These are phyloP conservation scores for Ascochyta fabae DNA, from an alignment of 2,329 filamentous ascomycete genomes.

Conservation along the genomic window DNA sequence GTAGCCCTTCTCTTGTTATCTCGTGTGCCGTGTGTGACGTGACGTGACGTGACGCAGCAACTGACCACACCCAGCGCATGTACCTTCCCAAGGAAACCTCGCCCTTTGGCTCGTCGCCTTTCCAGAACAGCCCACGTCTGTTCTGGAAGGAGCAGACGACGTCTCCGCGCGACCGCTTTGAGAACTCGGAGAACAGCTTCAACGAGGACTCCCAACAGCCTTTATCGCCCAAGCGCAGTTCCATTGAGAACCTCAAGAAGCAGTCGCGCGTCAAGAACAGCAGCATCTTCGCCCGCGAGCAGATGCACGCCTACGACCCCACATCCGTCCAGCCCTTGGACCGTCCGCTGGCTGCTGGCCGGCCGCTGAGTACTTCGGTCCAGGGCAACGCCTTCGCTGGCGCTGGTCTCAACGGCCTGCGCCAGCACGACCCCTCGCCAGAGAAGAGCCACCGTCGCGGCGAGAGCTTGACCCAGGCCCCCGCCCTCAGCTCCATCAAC, in stretches of 20 bases:
- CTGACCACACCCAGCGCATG: constrained; percentile 64
- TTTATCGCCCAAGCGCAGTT: constrained; percentile 78
- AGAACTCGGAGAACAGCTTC: constrained; percentile 66
- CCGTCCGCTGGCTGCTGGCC: constrained; percentile 73
- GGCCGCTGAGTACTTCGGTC: constrained; percentile 64
- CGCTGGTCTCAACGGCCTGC: constrained; percentile 58
- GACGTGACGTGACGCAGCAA: background rate
- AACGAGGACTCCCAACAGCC: constrained; percentile 66
- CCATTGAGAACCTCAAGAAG: constrained; percentile 93
- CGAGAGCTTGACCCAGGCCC: constrained; percentile 68
- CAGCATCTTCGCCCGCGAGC: constrained; percentile 92
- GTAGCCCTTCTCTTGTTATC: constrained; percentile 52
- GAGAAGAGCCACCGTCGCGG: constrained; percentile 48
- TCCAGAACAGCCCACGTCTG: constrained; percentile 75
- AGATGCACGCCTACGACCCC: constrained; percentile 91
- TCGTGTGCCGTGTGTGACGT: background rate
- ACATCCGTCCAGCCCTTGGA: constrained; percentile 78
- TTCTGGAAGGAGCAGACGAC: constrained; percentile 84
- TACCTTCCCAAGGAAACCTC: constrained; percentile 75
- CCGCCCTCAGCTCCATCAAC: constrained; percentile 64
- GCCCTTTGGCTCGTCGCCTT: constrained; percentile 84
- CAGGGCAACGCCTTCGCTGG: constrained; percentile 75
- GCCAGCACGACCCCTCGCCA: constrained; percentile 36
- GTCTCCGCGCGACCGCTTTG: constrained; percentile 68
- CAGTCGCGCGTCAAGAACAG: constrained; percentile 97